phyloP scores from a whole-genome alignment of 2,329 filamentous ascomycete species.

The Neonectria hederae region DNA sequence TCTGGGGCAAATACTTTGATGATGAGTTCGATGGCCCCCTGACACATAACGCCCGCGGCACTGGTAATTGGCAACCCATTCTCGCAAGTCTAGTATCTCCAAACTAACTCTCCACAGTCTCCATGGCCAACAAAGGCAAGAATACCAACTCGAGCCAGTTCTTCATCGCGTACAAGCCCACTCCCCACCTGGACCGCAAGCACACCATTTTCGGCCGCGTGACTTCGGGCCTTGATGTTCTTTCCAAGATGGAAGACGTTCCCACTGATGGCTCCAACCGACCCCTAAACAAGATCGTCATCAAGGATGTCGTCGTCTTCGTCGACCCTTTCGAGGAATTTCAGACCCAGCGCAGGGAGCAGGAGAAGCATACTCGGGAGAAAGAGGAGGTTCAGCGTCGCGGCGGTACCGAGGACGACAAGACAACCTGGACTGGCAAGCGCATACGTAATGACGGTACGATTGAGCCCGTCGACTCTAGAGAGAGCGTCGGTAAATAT shows the following conservation, averaged over 20 bases:
- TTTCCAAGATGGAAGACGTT: conserved; percentile 80
- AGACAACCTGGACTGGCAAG: conserved; percentile 96
- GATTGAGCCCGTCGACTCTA: conserved; percentile 55
- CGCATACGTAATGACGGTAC: conserved; percentile 76
- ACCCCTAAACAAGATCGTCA: conserved; percentile 80
- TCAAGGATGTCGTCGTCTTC: conserved; percentile 85
- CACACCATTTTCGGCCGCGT: conserved; percentile 96
- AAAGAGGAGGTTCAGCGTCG: conserved; percentile 69
- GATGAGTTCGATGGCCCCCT: conserved; percentile 93
- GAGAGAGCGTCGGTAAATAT: conserved; percentile 78
- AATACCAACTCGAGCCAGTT: conserved; percentile 96
- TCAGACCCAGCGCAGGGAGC: conserved; percentile 74
- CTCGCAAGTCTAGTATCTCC: background rate
- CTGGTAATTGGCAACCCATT: conserved; percentile 57
- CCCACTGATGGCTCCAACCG: conserved; percentile 79
- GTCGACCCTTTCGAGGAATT: conserved; percentile 97
- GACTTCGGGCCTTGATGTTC: conserved; percentile 76
- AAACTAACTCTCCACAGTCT: conserved; percentile 50
- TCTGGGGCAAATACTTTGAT: conserved; percentile 94
- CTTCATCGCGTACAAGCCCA: conserved; percentile 89
- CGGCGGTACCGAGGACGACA: conserved; percentile 86
- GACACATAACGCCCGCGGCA: conserved; percentile 82
- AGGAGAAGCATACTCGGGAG: conserved; percentile 65
- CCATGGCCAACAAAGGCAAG: conserved; percentile 99
- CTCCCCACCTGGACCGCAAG: conserved; percentile 89